These are phyloP conservation scores for Glebionis coronaria DNA, from an alignment of 129 eudicot species.

Conservation along the genomic window DNA sequence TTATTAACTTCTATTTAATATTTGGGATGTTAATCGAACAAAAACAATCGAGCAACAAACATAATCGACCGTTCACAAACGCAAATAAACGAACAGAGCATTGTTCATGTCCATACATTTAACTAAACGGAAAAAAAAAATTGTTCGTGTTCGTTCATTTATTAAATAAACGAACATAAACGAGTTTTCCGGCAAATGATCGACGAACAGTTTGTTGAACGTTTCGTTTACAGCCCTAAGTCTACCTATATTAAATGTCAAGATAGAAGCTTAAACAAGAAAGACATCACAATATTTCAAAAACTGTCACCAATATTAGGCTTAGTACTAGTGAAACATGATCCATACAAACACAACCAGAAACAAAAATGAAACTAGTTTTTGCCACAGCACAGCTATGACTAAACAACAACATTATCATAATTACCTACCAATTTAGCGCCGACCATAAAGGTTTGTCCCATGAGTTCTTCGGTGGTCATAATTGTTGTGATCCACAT, in stretches of 20 bases:
- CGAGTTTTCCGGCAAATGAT: too few relatives aligned
- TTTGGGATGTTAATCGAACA: too few relatives aligned
- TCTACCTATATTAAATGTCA: neutral
- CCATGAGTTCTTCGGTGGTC: conserved; percentile 65
- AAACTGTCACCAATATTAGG: neutral
- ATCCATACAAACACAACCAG: neutral
- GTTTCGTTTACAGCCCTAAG: too few relatives aligned
- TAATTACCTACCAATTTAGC: conserved; percentile 6
- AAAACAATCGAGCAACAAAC: too few relatives aligned
- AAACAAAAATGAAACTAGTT: conserved; percentile 4
- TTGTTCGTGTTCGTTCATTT: too few relatives aligned
- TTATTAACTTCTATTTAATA: too few relatives aligned
- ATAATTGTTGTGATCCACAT: conserved; percentile 48
- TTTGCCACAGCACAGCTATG: neutral
- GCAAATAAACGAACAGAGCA: too few relatives aligned
- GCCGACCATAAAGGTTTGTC: conserved; percentile 32
- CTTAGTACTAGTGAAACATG: neutral
- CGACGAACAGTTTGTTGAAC: too few relatives aligned
- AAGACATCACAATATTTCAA: neutral
- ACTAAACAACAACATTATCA: conserved; percentile 19
- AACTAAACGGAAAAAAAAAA: too few relatives aligned
- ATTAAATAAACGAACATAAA: too few relatives aligned
- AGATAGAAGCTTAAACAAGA: neutral
- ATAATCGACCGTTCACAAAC: too few relatives aligned
- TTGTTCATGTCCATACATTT: too few relatives aligned